Conservation (phyloP, 805 yeast species). For the Candida suzukii region DNA sequence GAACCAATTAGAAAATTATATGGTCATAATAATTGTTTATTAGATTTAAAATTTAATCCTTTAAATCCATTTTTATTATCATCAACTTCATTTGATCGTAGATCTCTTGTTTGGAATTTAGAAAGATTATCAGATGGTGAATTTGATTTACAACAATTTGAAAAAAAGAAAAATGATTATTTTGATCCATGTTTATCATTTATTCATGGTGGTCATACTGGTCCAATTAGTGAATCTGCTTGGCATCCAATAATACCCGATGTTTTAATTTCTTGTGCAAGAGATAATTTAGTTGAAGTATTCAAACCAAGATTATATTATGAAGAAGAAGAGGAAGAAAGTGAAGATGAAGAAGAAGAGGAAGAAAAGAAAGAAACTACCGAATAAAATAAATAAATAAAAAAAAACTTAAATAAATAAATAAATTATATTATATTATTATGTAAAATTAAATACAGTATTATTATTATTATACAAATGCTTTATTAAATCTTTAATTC, state of each 20-base stretch:
- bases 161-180: constrained; percentile 44
- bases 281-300: constrained; percentile 67
- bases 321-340: constrained; percentile 34
- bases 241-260: constrained; percentile 58
- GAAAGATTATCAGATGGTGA: constrained; percentile 49
- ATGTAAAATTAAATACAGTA: too few species aligned
- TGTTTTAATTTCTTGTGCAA: constrained; percentile 62
- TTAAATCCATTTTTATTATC: constrained; percentile 43
- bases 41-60: constrained; percentile 44
- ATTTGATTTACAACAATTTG: constrained; percentile 43
- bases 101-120: constrained; percentile 73
- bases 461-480: too few species aligned
- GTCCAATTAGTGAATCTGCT: constrained; percentile 55
- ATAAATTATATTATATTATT: too few species aligned
- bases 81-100: constrained; percentile 53
- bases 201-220: constrained; percentile 85
- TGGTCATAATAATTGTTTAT: constrained; percentile 57
- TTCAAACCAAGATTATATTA: constrained; percentile 58
- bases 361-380: constrained; percentile 13
- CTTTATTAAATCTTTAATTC: not conserved
- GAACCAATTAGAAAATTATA: constrained; percentile 55
- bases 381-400: constrained; percentile 1
- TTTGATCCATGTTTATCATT: constrained; percentile 74
- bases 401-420: not conserved
- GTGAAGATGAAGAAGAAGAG: constrained; percentile 21